Evolutionary conservation across 768 basidiomycete genomes (phyloP), one percentile per base, ranked within the genome.

Genomic region (Lactarius hatsudake): DNA sequence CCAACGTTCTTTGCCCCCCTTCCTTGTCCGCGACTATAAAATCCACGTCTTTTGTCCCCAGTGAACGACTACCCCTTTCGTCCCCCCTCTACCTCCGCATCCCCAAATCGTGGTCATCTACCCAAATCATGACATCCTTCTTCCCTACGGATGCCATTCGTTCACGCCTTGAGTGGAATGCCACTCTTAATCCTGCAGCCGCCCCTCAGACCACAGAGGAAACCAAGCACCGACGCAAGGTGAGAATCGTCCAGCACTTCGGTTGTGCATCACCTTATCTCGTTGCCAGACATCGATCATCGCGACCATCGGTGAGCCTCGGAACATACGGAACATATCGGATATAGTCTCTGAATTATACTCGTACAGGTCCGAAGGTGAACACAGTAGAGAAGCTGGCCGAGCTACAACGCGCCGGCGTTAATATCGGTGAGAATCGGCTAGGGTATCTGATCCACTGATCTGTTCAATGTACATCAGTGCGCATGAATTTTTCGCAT

Each of bases 401-500:
- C 26, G 87, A 90, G 76, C 85, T 99, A 75, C 84, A 90, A 74
- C 84, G 87, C 66, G 96, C 96, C 45, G 97, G 97, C 75, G 93
- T 99, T 78, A 98, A 98, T 83, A 91, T 99, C 76, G 96, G 96
- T 96, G 68, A 71, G 94, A 82, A 53, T n/a, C 40, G 54, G 28
- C 60, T 20, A 51, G 51, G 3, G 61, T 51, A 48, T 34, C 63
- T 42, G 13, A 26, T 20, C 23, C 34, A 28, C 17, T n/a, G 18
- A 45, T 45, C 26, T 68, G 42, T 66, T 65, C 53, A 69, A 65
- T 38, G 34, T 63, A 54, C 36, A 72, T 18, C 63, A 98, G 97
- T 99, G 71, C 96, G 97, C 80, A 98, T 99, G 97, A 99, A 99
- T 85, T 99, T 98, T 78, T 98, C 96, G 63, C 97, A 99, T 87